Percentiles rank a stretch among this genome's conserved stretches.
These are phyloP conservation scores for Yamadazyma blattariae DNA, from an alignment of 1,139 yeast species.

Conservation along the genomic window DNA sequence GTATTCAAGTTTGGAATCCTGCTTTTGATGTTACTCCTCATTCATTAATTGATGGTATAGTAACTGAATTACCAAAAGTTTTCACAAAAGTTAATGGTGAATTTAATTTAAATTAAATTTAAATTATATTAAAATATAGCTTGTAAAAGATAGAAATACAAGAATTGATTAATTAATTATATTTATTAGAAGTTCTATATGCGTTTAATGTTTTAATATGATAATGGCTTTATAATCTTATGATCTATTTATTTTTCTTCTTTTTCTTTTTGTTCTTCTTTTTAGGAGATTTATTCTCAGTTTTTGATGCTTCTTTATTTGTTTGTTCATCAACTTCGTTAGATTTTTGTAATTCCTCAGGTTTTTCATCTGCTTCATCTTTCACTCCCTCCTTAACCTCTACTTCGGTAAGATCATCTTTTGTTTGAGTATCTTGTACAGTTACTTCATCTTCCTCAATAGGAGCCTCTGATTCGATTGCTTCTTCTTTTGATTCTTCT, in stretches of 20 bases:
- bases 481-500: neutral
- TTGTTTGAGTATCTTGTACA: neutral
- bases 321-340: neutral
- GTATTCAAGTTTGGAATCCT: constrained; percentile 91
- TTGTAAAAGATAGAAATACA: too few relatives aligned
- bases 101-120: constrained; percentile 31
- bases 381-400: neutral
- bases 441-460: neutral
- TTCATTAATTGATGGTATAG: constrained; percentile 77
- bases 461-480: too few relatives aligned
- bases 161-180: too few relatives aligned
- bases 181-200: too few relatives aligned
- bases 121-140: constrained; percentile 3
- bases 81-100: constrained; percentile 36
- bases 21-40: constrained; percentile 93
- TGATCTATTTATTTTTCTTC: constrained; percentile 1
- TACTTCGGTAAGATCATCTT: constrained; percentile 4
- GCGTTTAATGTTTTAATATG: too few relatives aligned
- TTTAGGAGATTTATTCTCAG: too few relatives aligned
- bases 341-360: too few relatives aligned
- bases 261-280: neutral
- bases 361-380: neutral
- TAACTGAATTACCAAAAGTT: constrained; percentile 70
- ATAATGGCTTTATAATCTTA: too few relatives aligned
- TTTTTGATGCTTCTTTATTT: neutral